Base-by-base conservation (phyloP, 176 grass and related monocot genomes). In the Rhipidocladum racemiflorum region DNA sequence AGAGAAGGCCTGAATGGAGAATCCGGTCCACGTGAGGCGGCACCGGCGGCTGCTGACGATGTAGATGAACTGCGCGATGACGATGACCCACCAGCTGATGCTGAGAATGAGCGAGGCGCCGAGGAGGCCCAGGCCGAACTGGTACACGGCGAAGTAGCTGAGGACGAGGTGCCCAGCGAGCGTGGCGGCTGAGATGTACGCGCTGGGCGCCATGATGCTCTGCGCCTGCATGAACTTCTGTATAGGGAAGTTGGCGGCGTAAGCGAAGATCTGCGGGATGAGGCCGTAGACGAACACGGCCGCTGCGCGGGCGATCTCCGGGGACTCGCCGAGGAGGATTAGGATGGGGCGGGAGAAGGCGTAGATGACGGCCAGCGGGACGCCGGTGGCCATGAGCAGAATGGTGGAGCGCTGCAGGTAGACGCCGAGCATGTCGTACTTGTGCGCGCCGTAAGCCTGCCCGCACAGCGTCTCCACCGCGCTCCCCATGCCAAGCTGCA, bases 211-310 rank as follows among this genome's bases (percentile, higher is more conserved):
- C 74, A 97, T 87, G 69, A 97, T 97, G 82, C 92, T 92, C 77
- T 94, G 92, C 30, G 95, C 70, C 87, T 97, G 92, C 68, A 97
- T 38, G 85, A 97, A 97, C 84, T 94, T 97, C 42, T 94, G 92
- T 59, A 92, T 92, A 21, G 95, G 92, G 77, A 94, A 97, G 81
- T 92, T 94, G n/a, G 81, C 88, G 2, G 90, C 90, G 75, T 97
- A 97, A 21, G 90, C 92, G 44, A 97, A 97, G 72, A 94, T 97
- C 82, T 97, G 92, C 20, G 94, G 94, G 81, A 97, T 94, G 15
- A 97, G 90, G 70, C 94, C 92, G 43, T 85, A 92, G 13, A 94
- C 90, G 72, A 94, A 97, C 9, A 91, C 40, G n/a, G 92, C 86
- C 0, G 92, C 90, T n/a, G 95, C 95, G 8, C 68, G 7, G 20